These are phyloP conservation scores for Crithidia brevicula DNA, from an alignment of 208 protist genomes.

Conservation along the genomic window DNA sequence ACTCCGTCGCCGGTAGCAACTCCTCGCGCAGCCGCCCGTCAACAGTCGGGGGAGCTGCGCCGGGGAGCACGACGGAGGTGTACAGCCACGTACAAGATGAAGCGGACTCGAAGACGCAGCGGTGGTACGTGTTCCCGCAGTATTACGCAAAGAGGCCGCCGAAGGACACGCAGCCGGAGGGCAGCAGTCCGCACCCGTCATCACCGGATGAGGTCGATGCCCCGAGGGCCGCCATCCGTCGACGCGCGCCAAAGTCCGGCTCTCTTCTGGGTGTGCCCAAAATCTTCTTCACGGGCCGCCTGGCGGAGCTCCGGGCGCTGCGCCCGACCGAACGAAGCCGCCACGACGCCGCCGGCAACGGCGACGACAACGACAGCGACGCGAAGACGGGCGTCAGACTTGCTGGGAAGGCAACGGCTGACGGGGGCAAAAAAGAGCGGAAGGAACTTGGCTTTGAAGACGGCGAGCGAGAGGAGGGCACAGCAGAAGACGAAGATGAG, in stretches of 20 bases:
- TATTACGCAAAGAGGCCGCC: conserved; percentile 21
- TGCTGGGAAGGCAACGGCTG: not conserved
- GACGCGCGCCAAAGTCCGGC: not conserved
- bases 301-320: conserved; percentile 22
- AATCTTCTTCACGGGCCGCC: conserved; percentile 36
- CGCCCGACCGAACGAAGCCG: conserved; percentile 5
- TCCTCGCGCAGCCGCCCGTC: not conserved
- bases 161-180: no score
- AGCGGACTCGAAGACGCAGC: conserved; percentile 12
- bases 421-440: not conserved
- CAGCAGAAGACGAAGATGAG: not conserved
- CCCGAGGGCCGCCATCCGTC: not conserved
- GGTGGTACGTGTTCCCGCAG: conserved; percentile 42
- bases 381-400: not conserved
- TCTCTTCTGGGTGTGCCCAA: conserved; percentile 24
- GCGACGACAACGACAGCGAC: not conserved
- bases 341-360: not conserved
- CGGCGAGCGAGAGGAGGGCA: not conserved
- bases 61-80: conserved; percentile 13
- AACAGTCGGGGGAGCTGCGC: not conserved
- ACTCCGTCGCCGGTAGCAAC: not conserved
- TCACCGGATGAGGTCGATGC: no score
- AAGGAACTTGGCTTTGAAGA: not conserved
- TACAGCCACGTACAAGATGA: conserved; percentile 3
- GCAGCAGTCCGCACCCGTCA: no score